Percentiles rank a stretch among this genome's conserved stretches.
phyloP scores from a whole-genome alignment of 108 stramenopile genomes.

The Cylindrotheca closterium region DNA sequence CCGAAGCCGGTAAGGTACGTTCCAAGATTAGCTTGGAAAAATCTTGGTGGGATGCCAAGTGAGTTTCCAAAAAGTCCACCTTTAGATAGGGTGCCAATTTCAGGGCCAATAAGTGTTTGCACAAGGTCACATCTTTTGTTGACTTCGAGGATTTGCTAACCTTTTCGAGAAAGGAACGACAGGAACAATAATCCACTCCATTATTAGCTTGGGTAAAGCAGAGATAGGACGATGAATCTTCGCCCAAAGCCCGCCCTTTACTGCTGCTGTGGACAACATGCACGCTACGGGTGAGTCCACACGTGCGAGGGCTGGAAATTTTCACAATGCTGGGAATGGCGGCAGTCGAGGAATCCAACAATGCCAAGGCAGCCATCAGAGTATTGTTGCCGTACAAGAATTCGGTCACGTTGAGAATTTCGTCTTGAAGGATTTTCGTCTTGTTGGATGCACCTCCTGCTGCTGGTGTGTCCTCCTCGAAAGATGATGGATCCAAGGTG shows the following conservation, averaged over 20 bases:
- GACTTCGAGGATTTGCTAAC: not conserved
- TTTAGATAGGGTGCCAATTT: conserved; percentile 5
- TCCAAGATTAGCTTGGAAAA: conserved; percentile 13
- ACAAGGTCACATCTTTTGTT: not conserved
- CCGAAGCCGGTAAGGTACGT: conserved; percentile 3
- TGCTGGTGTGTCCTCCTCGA: too few relatives aligned
- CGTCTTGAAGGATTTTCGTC: not conserved
- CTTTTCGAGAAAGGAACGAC: conserved; percentile 17
- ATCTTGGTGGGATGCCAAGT: conserved; percentile 1
- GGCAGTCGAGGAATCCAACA: conserved; percentile 6
- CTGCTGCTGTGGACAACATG: not conserved
- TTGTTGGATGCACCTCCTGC: not conserved
- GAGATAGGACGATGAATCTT: not conserved
- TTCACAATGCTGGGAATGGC: conserved; percentile 4
- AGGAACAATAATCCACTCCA: conserved; percentile 8
- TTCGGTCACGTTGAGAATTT: conserved; percentile 22
- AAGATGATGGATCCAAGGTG: not conserved
- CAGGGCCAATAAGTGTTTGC: conserved; percentile 19
- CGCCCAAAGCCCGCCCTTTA: not conserved
- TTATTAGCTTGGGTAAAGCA: not conserved
- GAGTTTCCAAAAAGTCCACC: not conserved
- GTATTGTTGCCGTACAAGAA: conserved; percentile 23
- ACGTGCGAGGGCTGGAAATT: not conserved
- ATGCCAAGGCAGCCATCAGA: conserved; percentile 9
- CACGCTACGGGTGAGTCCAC: too few relatives aligned